Evolutionary conservation across 129 eudicot species (phyloP).

Genomic region (Helichrysum umbraculigerum): DNA sequence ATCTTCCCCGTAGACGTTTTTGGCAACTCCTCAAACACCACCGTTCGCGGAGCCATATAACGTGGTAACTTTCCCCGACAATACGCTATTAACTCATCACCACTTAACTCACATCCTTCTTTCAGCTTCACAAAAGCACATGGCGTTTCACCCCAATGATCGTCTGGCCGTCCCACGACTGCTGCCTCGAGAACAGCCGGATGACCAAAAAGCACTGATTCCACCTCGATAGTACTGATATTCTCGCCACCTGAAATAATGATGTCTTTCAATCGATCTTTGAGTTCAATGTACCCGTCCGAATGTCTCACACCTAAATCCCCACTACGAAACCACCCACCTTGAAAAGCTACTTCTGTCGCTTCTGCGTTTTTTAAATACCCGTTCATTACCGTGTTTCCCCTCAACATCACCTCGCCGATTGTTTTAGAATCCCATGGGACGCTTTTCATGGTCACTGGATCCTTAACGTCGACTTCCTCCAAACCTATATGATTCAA

Average conservation of each 20-base stretch:
- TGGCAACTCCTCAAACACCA: constrained; percentile 48
- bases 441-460: constrained; percentile 42
- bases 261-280: constrained; percentile 51
- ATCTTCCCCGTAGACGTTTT: constrained; percentile 54
- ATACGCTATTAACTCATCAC: constrained; percentile 33
- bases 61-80: constrained; percentile 39
- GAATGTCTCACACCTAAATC: constrained; percentile 50
- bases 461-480: constrained; percentile 45
- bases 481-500: constrained; percentile 32
- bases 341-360: constrained; percentile 38
- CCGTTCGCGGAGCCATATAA: constrained; percentile 48
- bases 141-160: constrained; percentile 53
- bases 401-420: constrained; percentile 49
- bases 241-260: constrained; percentile 54
- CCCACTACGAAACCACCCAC: constrained; percentile 47
- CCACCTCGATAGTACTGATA: constrained; percentile 50
- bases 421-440: constrained; percentile 31
- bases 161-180: constrained; percentile 51
- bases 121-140: constrained; percentile 51
- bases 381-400: constrained; percentile 45
- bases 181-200: constrained; percentile 55
- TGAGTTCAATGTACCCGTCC: constrained; percentile 48
- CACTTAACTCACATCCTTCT: constrained; percentile 7
- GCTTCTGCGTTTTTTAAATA: constrained; percentile 39
- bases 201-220: constrained; percentile 47